A percentile compares a stretch with the other conserved stretches of the same genome.
phyloP scores from a whole-genome alignment of 1,139 yeast species.

The Blastobotrys serpentis region DNA sequence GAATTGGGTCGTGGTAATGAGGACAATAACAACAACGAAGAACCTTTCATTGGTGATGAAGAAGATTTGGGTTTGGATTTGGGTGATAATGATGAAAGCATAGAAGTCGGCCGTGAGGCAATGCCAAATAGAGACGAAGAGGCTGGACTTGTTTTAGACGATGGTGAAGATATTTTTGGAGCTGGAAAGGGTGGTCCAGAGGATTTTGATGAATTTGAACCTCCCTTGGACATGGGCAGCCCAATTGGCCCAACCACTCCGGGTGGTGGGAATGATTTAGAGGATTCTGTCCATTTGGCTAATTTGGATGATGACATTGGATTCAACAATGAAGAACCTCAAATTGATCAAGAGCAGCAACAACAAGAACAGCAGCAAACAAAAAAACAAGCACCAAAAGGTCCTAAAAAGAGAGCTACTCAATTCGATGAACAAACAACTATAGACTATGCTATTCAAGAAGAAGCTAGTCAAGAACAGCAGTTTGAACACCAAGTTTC shows the following conservation, averaged over 20 bases:
- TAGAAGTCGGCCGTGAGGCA: slow-evolving; percentile 54
- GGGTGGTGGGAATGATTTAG: slow-evolving; percentile 5
- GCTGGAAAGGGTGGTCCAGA: slow-evolving; percentile 14
- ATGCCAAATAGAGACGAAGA: slow-evolving; percentile 22
- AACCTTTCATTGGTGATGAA: slow-evolving; percentile 29
- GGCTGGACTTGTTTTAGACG: slow-evolving; percentile 20
- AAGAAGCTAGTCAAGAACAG: neutral
- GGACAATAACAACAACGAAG: slow-evolving; percentile 25
- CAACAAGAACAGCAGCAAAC: slow-evolving; percentile 22
- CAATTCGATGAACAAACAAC: slow-evolving; percentile 8
- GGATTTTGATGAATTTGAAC: slow-evolving; percentile 45
- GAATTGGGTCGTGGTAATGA: slow-evolving; percentile 52
- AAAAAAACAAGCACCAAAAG: neutral
- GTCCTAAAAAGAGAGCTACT: slow-evolving; percentile 4
- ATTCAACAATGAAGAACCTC: neutral
- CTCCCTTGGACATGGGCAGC: slow-evolving; percentile 9
- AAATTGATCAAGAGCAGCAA: slow-evolving; percentile 37
- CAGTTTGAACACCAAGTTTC: neutral
- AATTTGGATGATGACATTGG: slow-evolving; percentile 3
- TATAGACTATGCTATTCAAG: neutral
- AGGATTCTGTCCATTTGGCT: slow-evolving; percentile 8
- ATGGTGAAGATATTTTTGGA: neutral
- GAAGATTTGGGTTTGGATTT: slow-evolving; percentile 36
- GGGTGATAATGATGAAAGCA: slow-evolving; percentile 32
- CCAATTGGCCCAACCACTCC: slow-evolving; percentile 4